Conservation (phyloP, 352 stramenopile species). For the Phytophthora agathidicida region DNA sequence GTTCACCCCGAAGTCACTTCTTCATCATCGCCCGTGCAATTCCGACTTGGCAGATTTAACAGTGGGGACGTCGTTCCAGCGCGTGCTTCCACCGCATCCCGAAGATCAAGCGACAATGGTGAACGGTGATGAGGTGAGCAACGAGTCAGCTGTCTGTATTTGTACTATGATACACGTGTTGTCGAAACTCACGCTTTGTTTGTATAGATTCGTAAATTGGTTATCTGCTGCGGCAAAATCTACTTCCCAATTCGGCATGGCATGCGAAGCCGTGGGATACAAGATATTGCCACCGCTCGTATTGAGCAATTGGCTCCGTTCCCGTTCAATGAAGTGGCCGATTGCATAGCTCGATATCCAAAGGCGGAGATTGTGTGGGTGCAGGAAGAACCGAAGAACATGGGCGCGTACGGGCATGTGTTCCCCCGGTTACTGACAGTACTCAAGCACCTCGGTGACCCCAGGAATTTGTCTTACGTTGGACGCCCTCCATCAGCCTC, state of each 20-base stretch:
- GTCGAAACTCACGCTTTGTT: constrained; percentile 1
- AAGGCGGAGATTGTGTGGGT: constrained; percentile 97
- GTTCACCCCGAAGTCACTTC: constrained; percentile 84
- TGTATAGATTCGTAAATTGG: constrained; percentile 69
- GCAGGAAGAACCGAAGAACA: constrained; percentile 99
- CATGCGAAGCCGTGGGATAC: constrained; percentile 59
- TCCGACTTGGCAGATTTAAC: constrained; percentile 76
- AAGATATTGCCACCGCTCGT: constrained; percentile 71
- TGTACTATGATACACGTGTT: no score
- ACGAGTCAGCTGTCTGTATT: no score
- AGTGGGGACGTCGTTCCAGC: constrained; percentile 61
- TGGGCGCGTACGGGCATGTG: constrained; percentile 96
- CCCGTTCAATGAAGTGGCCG: constrained; percentile 96
- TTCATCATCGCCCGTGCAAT: constrained; percentile 83
- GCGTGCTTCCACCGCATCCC: constrained; percentile 75
- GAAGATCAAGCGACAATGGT: constrained; percentile 74
- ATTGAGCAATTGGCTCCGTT: constrained; percentile 95
- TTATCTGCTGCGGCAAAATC: constrained; percentile 87
- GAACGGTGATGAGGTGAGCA: constrained; percentile 61
- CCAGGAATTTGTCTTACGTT: constrained; percentile 88
- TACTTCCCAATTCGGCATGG: constrained; percentile 80
- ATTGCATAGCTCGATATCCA: constrained; percentile 89
- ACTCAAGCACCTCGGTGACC: constrained; percentile 83
- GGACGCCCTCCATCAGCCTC: constrained; percentile 94
- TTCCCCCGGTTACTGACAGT: constrained; percentile 93